Evolutionary conservation across 2,329 filamentous ascomycete species (phyloP).

Genomic region (Paraphoma sp.): DNA sequence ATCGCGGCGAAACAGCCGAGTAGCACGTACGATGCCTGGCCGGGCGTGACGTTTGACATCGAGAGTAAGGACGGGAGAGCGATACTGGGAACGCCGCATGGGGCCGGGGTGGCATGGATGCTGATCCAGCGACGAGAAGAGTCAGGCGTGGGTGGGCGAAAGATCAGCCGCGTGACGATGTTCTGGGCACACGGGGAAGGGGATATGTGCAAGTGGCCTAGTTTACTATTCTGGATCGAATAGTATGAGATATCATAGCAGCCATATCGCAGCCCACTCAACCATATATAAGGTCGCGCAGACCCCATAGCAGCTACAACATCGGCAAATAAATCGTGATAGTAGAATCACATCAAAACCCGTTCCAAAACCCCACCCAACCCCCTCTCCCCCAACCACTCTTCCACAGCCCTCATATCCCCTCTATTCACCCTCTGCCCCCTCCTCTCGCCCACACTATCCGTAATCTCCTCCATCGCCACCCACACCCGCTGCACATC

Average conservation of each 20-base stretch:
- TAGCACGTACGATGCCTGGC: background rate
- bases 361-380: conserved; percentile 55
- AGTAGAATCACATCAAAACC: conserved; percentile 40
- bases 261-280: too few species aligned
- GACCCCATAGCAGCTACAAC: too few species aligned
- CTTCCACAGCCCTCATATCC: conserved; percentile 62
- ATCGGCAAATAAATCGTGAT: too few species aligned
- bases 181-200: conserved; percentile 4
- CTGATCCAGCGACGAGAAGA: conserved; percentile 5
- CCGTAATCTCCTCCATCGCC: conserved; percentile 66
- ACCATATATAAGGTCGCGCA: too few species aligned
- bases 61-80: conserved; percentile 16
- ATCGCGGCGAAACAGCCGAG: background rate
- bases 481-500: conserved; percentile 53
- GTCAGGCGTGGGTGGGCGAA: background rate
- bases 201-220: conserved; percentile 2
- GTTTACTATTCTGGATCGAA: conserved; percentile 6
- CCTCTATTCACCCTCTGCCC: conserved; percentile 59
- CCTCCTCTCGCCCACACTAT: conserved; percentile 55
- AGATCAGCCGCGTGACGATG: conserved; percentile 5
- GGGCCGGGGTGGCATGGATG: conserved; percentile 5
- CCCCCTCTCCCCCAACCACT: conserved; percentile 56
- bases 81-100: conserved; percentile 16
- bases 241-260: too few species aligned
- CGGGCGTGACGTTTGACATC: conserved; percentile 4